These are phyloP conservation scores for Solanum paucissectum DNA, from an alignment of 257 asterid species.

Conservation along the genomic window DNA sequence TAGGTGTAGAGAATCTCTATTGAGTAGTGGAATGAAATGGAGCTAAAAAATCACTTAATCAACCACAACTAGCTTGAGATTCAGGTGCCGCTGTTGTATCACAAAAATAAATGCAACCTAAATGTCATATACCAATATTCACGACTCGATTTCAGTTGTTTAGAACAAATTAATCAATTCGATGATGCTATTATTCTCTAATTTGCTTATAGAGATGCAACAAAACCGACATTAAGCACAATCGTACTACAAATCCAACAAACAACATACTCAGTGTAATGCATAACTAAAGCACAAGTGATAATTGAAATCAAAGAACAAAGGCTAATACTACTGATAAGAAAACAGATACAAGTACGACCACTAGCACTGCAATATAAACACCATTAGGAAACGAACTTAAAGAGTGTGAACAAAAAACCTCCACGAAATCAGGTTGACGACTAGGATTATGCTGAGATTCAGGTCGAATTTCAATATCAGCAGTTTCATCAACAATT, in stretches of 20 bases:
- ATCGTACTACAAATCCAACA: background rate
- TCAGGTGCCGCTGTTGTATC: background rate
- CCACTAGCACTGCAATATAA: background rate
- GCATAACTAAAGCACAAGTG: background rate
- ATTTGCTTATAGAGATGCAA: background rate
- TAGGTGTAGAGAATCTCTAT: background rate
- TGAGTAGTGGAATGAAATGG: background rate
- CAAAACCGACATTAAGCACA: background rate
- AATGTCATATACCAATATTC: background rate
- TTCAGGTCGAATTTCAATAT: constrained; percentile 94
- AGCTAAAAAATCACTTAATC: background rate
- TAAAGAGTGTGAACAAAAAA: background rate
- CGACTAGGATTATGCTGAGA: constrained; percentile 90
- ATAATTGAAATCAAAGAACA: background rate
- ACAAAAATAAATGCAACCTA: background rate
- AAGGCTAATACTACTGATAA: background rate
- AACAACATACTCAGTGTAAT: background rate
- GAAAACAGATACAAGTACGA: background rate
- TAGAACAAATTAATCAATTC: background rate
- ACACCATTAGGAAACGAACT: background rate
- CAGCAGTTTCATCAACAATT: constrained; percentile 90
- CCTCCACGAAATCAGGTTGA: constrained; percentile 90
- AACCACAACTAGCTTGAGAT: background rate
- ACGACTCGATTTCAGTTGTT: background rate
- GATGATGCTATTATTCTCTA: background rate